Evolutionary conservation across 225 moss, liverwort and hornwort genomes (phyloP), one percentile per base, ranked within the genome.

Genomic region (Asterella californica): DNA sequence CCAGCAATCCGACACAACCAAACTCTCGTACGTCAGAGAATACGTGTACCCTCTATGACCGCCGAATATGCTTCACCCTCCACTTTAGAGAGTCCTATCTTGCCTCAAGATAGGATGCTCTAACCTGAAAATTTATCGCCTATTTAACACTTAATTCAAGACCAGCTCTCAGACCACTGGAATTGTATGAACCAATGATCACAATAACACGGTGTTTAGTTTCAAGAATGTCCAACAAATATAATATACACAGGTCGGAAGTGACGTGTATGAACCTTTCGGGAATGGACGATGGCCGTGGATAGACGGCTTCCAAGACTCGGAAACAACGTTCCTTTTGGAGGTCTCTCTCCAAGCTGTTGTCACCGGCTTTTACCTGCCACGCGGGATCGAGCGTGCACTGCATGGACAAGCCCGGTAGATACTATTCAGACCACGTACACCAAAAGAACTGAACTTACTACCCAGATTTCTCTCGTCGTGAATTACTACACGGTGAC

Each of bases 221-320:
- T 42, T 42, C 42, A 2, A 42, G 42, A 42, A 2, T 64, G n/a
- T 17, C 57, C 57, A 57, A 19, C 24, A 5, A 57, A 27, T 25
- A 61, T 19, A 57, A 27, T 25, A 61, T 61, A 0, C 6, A 27
- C 3, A 38, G 48, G 22, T 36, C 25, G 30, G 32, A 53, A 12
- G 52, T 6, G 10, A 37, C 52, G 53, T 25, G 24, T 25, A 55
- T 32, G 79, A 80, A 96, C 96, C 96, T 96, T 74, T 91, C 91
- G 74, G 99, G 99, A 83, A 99, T 93, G 55, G 95, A 88, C 27
- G 99, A 93, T 66, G 93, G 93, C 62, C 99, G 93, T 52, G 99
- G 99, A 63, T 99, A 99, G 38, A 99, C 99, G 83, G 99, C 99
- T 79, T 95, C 95, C 73, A 99, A 88, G 64, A 92, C 88, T 66